Conservation (phyloP, 352 stramenopile genomes). For the Phytophthora ramorum region DNA sequence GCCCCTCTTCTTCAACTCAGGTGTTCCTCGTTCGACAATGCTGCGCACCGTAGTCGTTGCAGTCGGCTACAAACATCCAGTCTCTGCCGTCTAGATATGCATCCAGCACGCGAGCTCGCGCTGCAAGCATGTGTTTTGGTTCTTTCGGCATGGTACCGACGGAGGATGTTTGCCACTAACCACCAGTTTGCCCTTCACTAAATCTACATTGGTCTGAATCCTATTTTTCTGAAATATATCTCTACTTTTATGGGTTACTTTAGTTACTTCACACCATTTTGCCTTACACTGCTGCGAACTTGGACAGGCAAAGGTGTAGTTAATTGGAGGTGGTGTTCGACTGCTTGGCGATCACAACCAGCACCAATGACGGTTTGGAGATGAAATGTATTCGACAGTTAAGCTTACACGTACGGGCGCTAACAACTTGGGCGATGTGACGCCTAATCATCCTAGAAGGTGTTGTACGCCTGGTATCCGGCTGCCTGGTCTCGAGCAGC, state of each 20-base stretch:
- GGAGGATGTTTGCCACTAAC: not conserved
- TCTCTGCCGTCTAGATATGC: not conserved
- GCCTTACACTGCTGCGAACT: not conserved
- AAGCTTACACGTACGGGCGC: not conserved
- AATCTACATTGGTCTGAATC: not conserved
- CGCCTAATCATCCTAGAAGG: conserved; percentile 1
- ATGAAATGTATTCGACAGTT: not conserved
- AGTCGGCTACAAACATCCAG: not conserved
- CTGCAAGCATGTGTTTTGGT: not conserved
- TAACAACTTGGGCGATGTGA: not conserved
- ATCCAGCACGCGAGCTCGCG: not conserved
- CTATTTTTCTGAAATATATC: not conserved
- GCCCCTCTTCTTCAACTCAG: not conserved
- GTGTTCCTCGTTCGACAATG: not conserved
- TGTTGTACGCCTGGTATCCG: conserved; percentile 15
- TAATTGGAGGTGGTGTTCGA: too few species aligned
- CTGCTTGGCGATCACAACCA: too few species aligned
- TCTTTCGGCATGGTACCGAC: not conserved
- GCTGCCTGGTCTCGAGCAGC: conserved; percentile 24
- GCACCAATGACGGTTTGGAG: too few species aligned
- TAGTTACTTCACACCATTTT: not conserved
- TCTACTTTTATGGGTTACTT: not conserved
- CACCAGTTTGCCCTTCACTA: not conserved
- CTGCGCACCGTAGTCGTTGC: not conserved
- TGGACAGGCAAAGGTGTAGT: not conserved